Percentiles rank a stretch among this genome's conserved stretches.
These are phyloP conservation scores for Westerdykella ornata DNA, from an alignment of 2,329 filamentous ascomycete genomes.

Conservation along the genomic window DNA sequence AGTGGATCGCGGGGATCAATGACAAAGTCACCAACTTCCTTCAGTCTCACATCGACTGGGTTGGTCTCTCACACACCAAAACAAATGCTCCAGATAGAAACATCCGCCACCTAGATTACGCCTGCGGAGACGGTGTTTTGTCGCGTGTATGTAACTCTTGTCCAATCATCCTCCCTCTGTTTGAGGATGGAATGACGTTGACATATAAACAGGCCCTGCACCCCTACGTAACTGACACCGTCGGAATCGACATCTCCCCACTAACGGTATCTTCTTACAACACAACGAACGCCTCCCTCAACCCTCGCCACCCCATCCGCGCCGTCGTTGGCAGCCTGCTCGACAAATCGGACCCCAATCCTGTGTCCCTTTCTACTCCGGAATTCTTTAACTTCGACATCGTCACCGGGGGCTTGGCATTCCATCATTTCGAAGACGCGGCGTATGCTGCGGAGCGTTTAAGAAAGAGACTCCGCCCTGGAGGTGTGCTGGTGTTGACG, in stretches of 20 bases:
- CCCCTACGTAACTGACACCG: slow-evolving; percentile 55
- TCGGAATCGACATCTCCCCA: slow-evolving; percentile 64
- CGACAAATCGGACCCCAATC: slow-evolving; percentile 17
- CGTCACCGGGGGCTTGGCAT: slow-evolving; percentile 39
- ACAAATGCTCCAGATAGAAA: slow-evolving; percentile 29
- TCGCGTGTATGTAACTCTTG: slow-evolving; percentile 50
- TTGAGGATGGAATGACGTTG: background rate
- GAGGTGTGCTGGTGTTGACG: slow-evolving; percentile 60
- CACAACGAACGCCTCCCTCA: slow-evolving; percentile 6
- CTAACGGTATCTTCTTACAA: slow-evolving; percentile 67
- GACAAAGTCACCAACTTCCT: slow-evolving; percentile 51
- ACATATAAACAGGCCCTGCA: slow-evolving; percentile 47
- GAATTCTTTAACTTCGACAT: slow-evolving; percentile 40
- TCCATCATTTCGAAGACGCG: slow-evolving; percentile 53
- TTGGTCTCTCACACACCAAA: slow-evolving; percentile 53
- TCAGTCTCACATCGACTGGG: slow-evolving; percentile 50
- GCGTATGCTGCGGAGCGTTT: slow-evolving; percentile 53
- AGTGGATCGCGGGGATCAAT: slow-evolving; percentile 48
- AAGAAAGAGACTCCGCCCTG: slow-evolving; percentile 55
- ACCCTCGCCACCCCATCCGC: slow-evolving; percentile 10
- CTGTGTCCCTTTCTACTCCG: slow-evolving; percentile 15
- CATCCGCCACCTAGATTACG: slow-evolving; percentile 63
- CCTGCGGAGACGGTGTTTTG: slow-evolving; percentile 64
- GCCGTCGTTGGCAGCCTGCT: slow-evolving; percentile 35
- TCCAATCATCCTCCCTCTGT: slow-evolving; percentile 20